Conservation (phyloP, 1,284 basidiomycete species). For the Psilocybe mexicana region DNA sequence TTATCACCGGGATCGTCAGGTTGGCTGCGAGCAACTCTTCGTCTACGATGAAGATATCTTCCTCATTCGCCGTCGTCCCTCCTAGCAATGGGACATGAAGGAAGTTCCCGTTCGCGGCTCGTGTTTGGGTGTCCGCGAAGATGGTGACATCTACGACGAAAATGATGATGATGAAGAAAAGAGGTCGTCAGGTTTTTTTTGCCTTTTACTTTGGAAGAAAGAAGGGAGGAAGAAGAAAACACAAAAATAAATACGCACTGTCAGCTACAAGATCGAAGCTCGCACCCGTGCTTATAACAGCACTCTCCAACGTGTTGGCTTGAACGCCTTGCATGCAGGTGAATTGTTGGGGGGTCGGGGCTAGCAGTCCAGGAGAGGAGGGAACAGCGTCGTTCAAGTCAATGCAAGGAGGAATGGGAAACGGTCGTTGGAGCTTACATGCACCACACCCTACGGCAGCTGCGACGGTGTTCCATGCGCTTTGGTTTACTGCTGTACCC, state of each 20-base stretch:
- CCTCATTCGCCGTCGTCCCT: constrained; percentile 2
- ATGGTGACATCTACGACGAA: constrained; percentile 27
- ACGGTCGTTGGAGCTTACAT: constrained; percentile 15
- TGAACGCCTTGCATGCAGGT: constrained; percentile 32
- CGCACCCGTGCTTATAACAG: constrained; percentile 24
- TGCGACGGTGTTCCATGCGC: constrained; percentile 31
- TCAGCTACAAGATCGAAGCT: constrained; percentile 28
- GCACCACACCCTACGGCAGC: constrained; percentile 32
- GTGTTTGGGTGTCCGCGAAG: constrained; percentile 24
- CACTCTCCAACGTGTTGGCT: constrained; percentile 27
- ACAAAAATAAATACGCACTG: constrained; percentile 18
- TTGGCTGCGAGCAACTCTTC: constrained; percentile 22
- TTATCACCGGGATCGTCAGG: constrained; percentile 23
- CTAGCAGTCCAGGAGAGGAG: constrained; percentile 10
- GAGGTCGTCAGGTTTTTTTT: too few species aligned
- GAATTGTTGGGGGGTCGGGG: constrained; percentile 27
- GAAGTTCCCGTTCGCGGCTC: constrained; percentile 24
- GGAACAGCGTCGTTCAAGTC: neutral
- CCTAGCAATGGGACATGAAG: constrained; percentile 9
- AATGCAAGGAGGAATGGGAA: neutral
- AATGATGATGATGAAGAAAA: too few species aligned
- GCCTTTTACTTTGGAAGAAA: neutral
- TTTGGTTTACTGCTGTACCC: constrained; percentile 10
- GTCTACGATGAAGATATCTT: constrained; percentile 18
- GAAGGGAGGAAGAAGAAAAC: neutral